Percentiles rank a stretch among this genome's conserved stretches.
Conservation (phyloP, 106 monocot species). For the Apostasia shenzhenica region DNA sequence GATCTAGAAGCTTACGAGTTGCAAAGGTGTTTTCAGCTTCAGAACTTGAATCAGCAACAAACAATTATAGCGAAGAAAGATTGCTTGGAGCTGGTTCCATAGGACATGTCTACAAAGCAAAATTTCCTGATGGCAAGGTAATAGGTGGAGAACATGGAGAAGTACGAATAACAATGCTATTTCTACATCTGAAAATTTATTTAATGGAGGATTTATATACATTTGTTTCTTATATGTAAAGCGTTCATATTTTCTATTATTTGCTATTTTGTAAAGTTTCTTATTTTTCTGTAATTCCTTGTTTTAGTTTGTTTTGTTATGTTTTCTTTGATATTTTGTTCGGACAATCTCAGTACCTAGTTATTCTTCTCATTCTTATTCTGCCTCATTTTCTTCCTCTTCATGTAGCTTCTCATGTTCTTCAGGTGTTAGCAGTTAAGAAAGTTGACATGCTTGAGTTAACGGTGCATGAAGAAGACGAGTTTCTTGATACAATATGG, state of each 20-base stretch:
- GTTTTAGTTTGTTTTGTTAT: background rate
- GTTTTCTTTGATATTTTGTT: background rate
- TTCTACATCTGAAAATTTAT: no score
- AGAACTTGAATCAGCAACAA: slow-evolving; percentile 49
- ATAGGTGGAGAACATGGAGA: background rate
- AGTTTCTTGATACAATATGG: slow-evolving; percentile 43
- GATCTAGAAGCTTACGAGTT: slow-evolving; percentile 11
- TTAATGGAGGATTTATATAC: no score
- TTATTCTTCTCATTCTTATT: background rate
- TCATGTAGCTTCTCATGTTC: background rate
- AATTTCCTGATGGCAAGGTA: slow-evolving; percentile 65
- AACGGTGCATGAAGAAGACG: slow-evolving; percentile 39
- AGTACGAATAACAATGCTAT: no score
- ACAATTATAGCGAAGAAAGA: slow-evolving; percentile 31
- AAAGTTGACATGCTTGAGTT: slow-evolving; percentile 42
- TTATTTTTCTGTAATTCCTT: background rate
- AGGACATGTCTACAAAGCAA: slow-evolving; percentile 45
- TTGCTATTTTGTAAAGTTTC: background rate
- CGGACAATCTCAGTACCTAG: no score
- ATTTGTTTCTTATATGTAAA: no score
- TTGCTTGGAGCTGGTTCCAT: slow-evolving; percentile 45
- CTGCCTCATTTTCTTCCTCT: slow-evolving; percentile 1
- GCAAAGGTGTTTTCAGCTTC: slow-evolving; percentile 40
- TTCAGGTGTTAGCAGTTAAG: slow-evolving; percentile 51
- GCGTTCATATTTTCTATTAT: no score